Evolutionary conservation across 345 rosid species (phyloP), one percentile per base, ranked within the genome.

Genomic region (Firmiana major): DNA sequence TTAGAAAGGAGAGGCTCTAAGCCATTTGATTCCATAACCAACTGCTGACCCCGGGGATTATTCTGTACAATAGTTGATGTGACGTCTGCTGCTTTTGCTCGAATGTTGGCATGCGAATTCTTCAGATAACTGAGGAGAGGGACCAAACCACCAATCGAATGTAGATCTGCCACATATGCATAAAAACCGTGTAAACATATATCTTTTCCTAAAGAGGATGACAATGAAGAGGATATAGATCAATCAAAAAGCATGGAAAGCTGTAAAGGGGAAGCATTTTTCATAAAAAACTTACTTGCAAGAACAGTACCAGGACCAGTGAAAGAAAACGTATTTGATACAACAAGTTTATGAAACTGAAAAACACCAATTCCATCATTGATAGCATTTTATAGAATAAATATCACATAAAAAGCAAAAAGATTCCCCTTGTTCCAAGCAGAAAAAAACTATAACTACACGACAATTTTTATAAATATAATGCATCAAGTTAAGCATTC

Each of bases 11-110:
- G 90, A 59, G 91, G 90, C 75, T 91, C 97, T 22, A 95, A 83
- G 53, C 98, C 99, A 79, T 93, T 94, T 78, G 98, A 94, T 77
- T 95, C 98, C 97, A 93, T 92, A 70, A 95, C 98, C 77, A 93
- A 82, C 69, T 90, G 92, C 77, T 95, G 98, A 79, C 98, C 85
- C 63, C 80, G 81, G 22, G 97, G 96, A 81, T 95, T 95, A 84
- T 95, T 95, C 88, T 95, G 99, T 62, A 91, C 98, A 64, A 93
- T 83, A 3, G 97, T 90, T 65, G 92, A 81, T 62, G 90, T 83
- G 53, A 95, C 97, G 34, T 93, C 96, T 0, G 97, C 97, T 19
- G 97, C 91, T 74, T 95, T 95, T 34, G 99, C 98, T 73, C 97
- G 85, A 81, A 93, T 83, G 60, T 88, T 90, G 9, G 90, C 88